Base-by-base conservation (phyloP, 176 grass and related monocot genomes). In the Juncus inflexus region DNA sequence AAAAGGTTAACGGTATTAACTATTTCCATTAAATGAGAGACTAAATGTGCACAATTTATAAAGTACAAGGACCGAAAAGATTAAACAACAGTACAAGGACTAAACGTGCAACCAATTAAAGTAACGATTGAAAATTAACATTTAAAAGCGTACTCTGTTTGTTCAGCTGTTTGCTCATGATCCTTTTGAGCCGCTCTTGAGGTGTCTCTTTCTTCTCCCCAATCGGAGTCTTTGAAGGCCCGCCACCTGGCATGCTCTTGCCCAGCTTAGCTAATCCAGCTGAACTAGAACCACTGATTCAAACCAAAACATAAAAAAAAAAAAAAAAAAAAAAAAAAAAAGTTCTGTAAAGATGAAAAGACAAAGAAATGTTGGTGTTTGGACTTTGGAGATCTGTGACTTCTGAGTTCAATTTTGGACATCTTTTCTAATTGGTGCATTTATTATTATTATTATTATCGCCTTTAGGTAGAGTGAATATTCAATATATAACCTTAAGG, bases 141-240 rank as follows among this genome's bases (percentile, higher is more conserved):
- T 28, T 28, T 28, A 78, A 78, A 77, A 12, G 78, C 83, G 64
- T 94, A 99, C 95, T 99, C 79, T 99, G 95, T 61, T 99, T 99
- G 77, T 94, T 99, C 77, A 99, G 81, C 72, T 99, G 95, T 90
- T 99, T 92, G 79, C 95, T 99, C 95, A 99, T 99, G 86, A 94
- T 99, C 73, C 95, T 85, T 53, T 99, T 92, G 67, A 99, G 94
- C 14, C 94, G 86, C 78, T 99, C 94, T 74, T 90, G 94, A n/a
- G 94, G 94, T 40, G 94, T 99, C 81, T 99, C 95, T 70, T 94
- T 99, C 83, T 92, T 99, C 74, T 92, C 85, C 58, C 77, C 79
- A 6, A 47, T 47, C 57, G 66, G 79, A 57, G 72, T 76, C 83
- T 90, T 99, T 52, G 68, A 84, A 14, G 73, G 59, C 61, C 77